phyloP scores from a whole-genome alignment of 1,139 yeast genomes.

The Scheffersomyces titani region DNA sequence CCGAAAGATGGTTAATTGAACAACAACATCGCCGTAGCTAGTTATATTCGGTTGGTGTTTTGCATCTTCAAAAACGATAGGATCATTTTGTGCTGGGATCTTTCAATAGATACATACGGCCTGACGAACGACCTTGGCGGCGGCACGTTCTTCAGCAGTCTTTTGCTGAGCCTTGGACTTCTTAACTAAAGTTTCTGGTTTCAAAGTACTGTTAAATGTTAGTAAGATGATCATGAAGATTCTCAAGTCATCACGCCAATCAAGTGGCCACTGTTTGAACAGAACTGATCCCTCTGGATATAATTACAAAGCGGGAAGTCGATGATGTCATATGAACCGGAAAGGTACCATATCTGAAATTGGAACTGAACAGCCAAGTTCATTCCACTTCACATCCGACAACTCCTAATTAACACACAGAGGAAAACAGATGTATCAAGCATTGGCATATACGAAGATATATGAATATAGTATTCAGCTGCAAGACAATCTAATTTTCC shows the following conservation, averaged over 20 bases:
- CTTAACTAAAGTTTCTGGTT: slow-evolving; percentile 96
- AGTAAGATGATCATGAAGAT: slow-evolving; percentile 22
- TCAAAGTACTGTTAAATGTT: slow-evolving; percentile 46
- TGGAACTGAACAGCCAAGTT: slow-evolving; percentile 51
- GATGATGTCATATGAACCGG: slow-evolving; percentile 16
- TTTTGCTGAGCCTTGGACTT: slow-evolving; percentile 90
- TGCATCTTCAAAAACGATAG: slow-evolving; percentile 58
- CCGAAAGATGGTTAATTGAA: slow-evolving; percentile 99
- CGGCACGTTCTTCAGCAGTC: slow-evolving; percentile 84
- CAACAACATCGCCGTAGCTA: slow-evolving; percentile 91
- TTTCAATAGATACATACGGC: slow-evolving; percentile 64
- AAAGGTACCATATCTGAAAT: slow-evolving; percentile 24
- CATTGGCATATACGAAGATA: slow-evolving; percentile 39
- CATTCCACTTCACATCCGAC: slow-evolving; percentile 39
- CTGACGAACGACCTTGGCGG: slow-evolving; percentile 83
- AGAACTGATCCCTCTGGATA: slow-evolving; percentile 18
- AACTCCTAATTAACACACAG: slow-evolving; percentile 29
- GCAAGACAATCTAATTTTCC: slow-evolving; percentile 52
- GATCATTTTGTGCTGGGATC: background rate
- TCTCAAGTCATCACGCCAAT: background rate
- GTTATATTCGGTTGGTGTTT: slow-evolving; percentile 63
- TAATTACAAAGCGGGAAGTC: slow-evolving; percentile 4
- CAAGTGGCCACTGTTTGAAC: slow-evolving; percentile 3
- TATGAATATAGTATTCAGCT: slow-evolving; percentile 29
- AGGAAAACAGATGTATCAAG: slow-evolving; percentile 54